These are phyloP conservation scores for Chlamydomonas urium DNA, from an alignment of 139 green algal species.

Conservation along the genomic window DNA sequence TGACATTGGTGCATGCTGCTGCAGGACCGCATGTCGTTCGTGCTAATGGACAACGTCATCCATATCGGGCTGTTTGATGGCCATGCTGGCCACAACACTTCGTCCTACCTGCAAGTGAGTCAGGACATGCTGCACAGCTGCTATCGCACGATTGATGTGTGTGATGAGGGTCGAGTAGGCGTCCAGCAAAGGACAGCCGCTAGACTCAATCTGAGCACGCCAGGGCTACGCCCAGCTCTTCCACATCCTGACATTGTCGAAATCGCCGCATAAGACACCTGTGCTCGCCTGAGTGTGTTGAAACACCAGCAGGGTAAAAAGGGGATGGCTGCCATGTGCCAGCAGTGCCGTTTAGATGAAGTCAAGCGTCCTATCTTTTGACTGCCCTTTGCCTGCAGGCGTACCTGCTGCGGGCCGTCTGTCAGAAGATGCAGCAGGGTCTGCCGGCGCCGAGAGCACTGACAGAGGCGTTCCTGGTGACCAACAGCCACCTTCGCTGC, in stretches of 20 bases:
- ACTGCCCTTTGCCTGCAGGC: not conserved
- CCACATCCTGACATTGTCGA: too few relatives aligned
- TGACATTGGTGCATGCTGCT: not conserved
- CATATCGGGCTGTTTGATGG: conserved; percentile 8
- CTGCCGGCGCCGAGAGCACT: not conserved
- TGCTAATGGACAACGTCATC: not conserved
- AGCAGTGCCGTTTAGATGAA: not conserved
- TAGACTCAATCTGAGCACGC: too few relatives aligned
- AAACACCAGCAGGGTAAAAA: too few relatives aligned
- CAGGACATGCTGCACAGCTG: too few relatives aligned
- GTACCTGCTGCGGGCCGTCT: not conserved
- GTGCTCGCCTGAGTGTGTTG: too few relatives aligned
- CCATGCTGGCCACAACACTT: conserved; percentile 2
- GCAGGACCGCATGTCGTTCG: conserved; percentile 4
- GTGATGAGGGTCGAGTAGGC: too few relatives aligned
- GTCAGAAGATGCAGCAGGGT: not conserved
- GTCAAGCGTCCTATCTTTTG: not conserved
- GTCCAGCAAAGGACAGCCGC: not conserved
- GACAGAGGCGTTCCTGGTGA: not conserved
- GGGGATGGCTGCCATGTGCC: not conserved
- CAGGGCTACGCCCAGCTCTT: too few relatives aligned
- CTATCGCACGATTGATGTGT: too few relatives aligned
- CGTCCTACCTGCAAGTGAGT: conserved; percentile 8
- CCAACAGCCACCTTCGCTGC: not conserved
- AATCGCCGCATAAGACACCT: too few relatives aligned